Evolutionary conservation across 2,329 filamentous ascomycete species (phyloP).

Genomic region (Ramichloridium luteum): DNA sequence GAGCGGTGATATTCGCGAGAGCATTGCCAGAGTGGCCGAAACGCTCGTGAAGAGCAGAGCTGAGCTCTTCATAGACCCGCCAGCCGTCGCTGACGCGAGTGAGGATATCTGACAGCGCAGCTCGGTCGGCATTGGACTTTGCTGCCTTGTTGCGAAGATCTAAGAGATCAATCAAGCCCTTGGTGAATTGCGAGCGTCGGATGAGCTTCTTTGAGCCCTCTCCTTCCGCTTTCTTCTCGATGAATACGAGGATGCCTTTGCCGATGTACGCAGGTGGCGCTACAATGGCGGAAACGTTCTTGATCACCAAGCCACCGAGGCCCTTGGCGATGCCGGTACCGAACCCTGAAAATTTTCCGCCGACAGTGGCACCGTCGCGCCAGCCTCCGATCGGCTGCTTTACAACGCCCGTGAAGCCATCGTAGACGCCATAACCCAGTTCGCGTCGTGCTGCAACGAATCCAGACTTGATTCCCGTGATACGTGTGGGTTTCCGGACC

Average conservation of each 20-base stretch:
- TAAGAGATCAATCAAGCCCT: slow-evolving; percentile 20
- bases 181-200: slow-evolving; percentile 21
- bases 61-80: slow-evolving; percentile 24
- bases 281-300: slow-evolving; percentile 57
- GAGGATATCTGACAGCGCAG: slow-evolving; percentile 12
- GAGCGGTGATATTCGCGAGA: too few relatives aligned
- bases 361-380: slow-evolving; percentile 35
- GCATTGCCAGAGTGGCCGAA: too few relatives aligned
- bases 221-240: slow-evolving; percentile 42
- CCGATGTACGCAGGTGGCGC: slow-evolving; percentile 68
- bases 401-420: slow-evolving; percentile 68
- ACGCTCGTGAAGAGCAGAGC: too few relatives aligned
- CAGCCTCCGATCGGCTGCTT: slow-evolving; percentile 64
- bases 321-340: slow-evolving; percentile 62
- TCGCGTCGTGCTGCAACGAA: slow-evolving; percentile 61
- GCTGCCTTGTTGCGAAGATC: slow-evolving; percentile 10
- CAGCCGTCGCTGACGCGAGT: slow-evolving; percentile 19
- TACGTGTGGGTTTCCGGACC: slow-evolving; percentile 61
- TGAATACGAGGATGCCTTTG: slow-evolving; percentile 68
- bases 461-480: slow-evolving; percentile 64
- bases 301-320: slow-evolving; percentile 66
- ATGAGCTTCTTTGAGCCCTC: slow-evolving; percentile 19
- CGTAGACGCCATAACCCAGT: slow-evolving; percentile 52
- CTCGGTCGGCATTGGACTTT: slow-evolving; percentile 6
- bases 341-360: slow-evolving; percentile 21